Evolutionary conservation across 192 early-diverging fungal genomes (phyloP).

Genomic region (Mycoemilia scoparia): DNA sequence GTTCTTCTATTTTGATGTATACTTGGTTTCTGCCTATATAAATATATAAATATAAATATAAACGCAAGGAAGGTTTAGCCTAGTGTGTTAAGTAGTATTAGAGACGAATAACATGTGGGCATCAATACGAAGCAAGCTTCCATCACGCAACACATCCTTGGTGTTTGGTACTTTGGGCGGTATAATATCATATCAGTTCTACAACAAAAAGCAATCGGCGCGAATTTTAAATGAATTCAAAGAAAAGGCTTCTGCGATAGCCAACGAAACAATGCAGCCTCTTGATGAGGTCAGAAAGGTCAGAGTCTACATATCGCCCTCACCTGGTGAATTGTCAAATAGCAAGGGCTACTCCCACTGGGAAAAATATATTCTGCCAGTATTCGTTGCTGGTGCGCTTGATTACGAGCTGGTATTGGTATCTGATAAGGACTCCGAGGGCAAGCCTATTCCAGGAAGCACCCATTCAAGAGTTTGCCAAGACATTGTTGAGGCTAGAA

Average conservation of each 20-base stretch:
- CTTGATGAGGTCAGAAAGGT: constrained; percentile 22
- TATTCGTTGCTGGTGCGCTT: constrained; percentile 27
- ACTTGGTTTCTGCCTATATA: no score
- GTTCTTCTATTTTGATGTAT: no score
- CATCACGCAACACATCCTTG: constrained; percentile 21
- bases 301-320: constrained; percentile 18
- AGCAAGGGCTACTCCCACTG: constrained; percentile 26
- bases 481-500: constrained; percentile 23
- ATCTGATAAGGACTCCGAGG: constrained; percentile 16
- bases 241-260: constrained; percentile 10
- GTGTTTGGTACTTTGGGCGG: constrained; percentile 20
- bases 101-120: no score
- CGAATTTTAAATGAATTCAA: constrained; percentile 18
- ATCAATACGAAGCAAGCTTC: constrained; percentile 20
- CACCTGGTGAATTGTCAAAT: constrained; percentile 28
- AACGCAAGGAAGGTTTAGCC: no score
- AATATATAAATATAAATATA: no score
- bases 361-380: constrained; percentile 27
- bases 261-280: constrained; percentile 14
- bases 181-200: constrained; percentile 13
- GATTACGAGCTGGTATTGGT: constrained; percentile 29
- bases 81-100: no score
- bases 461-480: constrained; percentile 15
- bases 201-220: constrained; percentile 23
- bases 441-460: constrained; percentile 18